Evolutionary conservation across 768 basidiomycete genomes (phyloP), one percentile per base, ranked within the genome.

Genomic region (Lentinula raphanica): DNA sequence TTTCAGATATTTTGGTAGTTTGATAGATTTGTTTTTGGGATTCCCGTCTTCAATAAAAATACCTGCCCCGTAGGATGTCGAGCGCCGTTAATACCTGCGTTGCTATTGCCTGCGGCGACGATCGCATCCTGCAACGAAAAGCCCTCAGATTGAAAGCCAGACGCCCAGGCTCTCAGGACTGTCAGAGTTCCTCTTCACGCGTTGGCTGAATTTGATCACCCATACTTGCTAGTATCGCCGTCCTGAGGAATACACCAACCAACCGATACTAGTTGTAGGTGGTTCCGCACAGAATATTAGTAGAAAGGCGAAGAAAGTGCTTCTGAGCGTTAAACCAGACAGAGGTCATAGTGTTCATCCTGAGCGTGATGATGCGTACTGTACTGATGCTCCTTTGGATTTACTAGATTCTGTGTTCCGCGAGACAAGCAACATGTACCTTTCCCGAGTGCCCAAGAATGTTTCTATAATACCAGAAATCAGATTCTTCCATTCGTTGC

Each of bases 211-310:
- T n/a, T 57, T 61, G 2, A 59, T 80, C 19, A 59, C 62, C 7
- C 79, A 80, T 60, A 74, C 77, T 5, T 63, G 78, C 32, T 72
- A 75, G 44, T 81, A 80, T 60, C 68, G 76, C 5, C 63, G 64
- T 48, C 78, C 79, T 0, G 71, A 77, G 25, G 32, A 58, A 1
- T 74, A 69, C 40, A 29, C 51, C 13, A 71, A 72, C 49, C 64
- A 79, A 58, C 77, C 72, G 1, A 72, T 78, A 0, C 68, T 80
- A 1, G 66, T 80, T 51, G 66, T 80, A 40, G 78, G 79, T 17
- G 72, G 72, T 7, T 69, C 70, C 9, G 74, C 9, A 42, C 54
- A 19, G 11, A 21, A 76, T 21, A 60, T 77, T 13, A 69, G 67
- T 29, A 49, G 56, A 4, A 58, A 68, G 45, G 73, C 69, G 6